Evolutionary conservation across 2,329 filamentous ascomycete genomes (phyloP).

Genomic region (Stagonosporopsis chrysanthemi): DNA sequence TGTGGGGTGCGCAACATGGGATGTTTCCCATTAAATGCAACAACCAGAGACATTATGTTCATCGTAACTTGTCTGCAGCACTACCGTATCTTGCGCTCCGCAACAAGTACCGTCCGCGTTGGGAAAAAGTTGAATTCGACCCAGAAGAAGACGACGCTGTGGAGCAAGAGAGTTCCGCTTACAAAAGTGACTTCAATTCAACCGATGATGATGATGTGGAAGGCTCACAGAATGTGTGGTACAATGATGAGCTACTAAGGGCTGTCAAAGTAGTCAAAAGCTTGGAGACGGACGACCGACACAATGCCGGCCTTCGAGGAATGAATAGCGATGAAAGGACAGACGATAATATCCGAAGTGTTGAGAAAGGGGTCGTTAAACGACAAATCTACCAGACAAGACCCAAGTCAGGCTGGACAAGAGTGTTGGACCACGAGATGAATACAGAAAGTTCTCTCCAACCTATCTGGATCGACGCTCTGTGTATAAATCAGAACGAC

Average conservation of each 20-base stretch:
- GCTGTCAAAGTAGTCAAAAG: not conserved
- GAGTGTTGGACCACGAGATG: not conserved
- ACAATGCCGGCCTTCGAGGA: not conserved
- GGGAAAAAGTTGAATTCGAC: not conserved
- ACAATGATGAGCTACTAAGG: not conserved
- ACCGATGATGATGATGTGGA: not conserved
- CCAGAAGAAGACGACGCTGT: too few species aligned
- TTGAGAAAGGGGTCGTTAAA: not conserved
- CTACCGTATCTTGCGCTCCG: slow-evolving; percentile 2
- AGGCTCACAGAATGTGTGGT: not conserved
- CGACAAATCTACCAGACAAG: not conserved
- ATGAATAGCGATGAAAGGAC: not conserved
- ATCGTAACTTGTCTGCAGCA: not conserved
- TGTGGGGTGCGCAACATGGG: not conserved
- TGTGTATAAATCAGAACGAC: slow-evolving; percentile 27
- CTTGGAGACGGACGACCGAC: too few species aligned
- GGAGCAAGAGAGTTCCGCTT: too few species aligned
- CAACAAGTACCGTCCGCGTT: not conserved
- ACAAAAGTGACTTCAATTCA: not conserved
- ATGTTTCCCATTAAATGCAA: not conserved
- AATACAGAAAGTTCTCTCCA: not conserved
- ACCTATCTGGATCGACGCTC: slow-evolving; percentile 20
- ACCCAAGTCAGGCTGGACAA: not conserved
- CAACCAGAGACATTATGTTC: not conserved
- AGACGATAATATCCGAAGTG: not conserved